Evolutionary conservation across 108 stramenopile species (phyloP).

Genomic region (Nitzschia palea): DNA sequence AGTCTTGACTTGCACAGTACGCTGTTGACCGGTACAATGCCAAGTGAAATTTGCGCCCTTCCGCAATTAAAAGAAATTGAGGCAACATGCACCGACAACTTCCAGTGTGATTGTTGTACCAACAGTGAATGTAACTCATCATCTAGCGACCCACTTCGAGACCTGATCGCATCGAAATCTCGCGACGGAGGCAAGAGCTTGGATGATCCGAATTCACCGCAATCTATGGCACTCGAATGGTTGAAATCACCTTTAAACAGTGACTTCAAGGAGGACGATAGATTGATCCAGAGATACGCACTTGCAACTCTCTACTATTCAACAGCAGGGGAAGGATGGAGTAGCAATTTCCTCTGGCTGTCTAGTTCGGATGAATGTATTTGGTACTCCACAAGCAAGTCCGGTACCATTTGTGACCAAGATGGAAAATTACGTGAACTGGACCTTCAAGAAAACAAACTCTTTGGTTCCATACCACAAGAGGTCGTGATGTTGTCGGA

Average conservation of each 20-base stretch:
- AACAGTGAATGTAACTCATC: neutral
- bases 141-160: neutral
- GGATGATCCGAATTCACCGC: conserved; percentile 38
- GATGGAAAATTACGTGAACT: conserved; percentile 11
- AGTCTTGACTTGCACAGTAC: conserved; percentile 1
- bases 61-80: neutral
- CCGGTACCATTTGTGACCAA: conserved; percentile 16
- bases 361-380: conserved; percentile 37
- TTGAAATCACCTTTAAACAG: conserved; percentile 22
- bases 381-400: conserved; percentile 22
- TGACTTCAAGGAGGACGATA: neutral
- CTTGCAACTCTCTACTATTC: conserved; percentile 55
- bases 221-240: conserved; percentile 42
- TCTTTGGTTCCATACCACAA: conserved; percentile 33
- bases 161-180: conserved; percentile 20
- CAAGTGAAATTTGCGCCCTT: conserved; percentile 9
- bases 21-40: conserved; percentile 11
- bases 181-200: conserved; percentile 33
- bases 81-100: neutral
- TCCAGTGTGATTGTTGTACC: conserved; percentile 21
- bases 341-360: conserved; percentile 32
- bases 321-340: conserved; percentile 49
- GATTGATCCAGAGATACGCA: conserved; percentile 47
- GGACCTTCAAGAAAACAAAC: conserved; percentile 44
- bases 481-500: conserved; percentile 32